phyloP scores from a whole-genome alignment of 768 basidiomycete genomes.

The Tricholoma terreum region DNA sequence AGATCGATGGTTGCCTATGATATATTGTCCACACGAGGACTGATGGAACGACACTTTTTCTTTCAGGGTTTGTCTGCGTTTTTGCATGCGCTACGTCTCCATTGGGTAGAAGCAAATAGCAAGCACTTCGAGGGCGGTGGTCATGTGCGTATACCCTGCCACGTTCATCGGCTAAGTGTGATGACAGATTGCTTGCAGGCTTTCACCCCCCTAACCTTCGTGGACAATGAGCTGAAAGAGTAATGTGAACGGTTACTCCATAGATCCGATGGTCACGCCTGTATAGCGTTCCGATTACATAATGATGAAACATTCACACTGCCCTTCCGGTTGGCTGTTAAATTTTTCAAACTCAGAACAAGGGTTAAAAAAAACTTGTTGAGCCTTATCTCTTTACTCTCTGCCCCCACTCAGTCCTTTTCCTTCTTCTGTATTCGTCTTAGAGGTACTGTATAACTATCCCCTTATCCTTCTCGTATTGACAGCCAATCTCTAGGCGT shows the following conservation, averaged over 20 bases:
- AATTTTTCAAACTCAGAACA: slow-evolving; percentile 41
- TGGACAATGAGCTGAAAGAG: slow-evolving; percentile 35
- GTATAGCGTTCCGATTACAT: background rate
- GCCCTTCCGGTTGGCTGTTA: slow-evolving; percentile 18
- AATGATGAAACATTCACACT: slow-evolving; percentile 6
- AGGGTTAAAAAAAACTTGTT: slow-evolving; percentile 32
- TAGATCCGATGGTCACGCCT: background rate
- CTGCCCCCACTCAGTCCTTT: slow-evolving; percentile 33
- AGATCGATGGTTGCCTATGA: slow-evolving; percentile 13
- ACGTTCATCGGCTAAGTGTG: slow-evolving; percentile 18
- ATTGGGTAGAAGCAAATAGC: slow-evolving; percentile 98
- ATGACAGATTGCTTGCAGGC: slow-evolving; percentile 32
- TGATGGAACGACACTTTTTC: slow-evolving; percentile 9
- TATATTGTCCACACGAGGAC: background rate
- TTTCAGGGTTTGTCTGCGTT: slow-evolving; percentile 89
- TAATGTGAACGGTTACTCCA: slow-evolving; percentile 20
- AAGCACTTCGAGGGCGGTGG: slow-evolving; percentile 92
- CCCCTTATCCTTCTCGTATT: slow-evolving; percentile 11
- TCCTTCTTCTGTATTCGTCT: slow-evolving; percentile 30
- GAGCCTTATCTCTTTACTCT: slow-evolving; percentile 24
- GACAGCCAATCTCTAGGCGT: slow-evolving; percentile 26
- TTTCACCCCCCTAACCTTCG: slow-evolving; percentile 50
- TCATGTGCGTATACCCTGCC: slow-evolving; percentile 57
- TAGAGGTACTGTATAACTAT: slow-evolving; percentile 34
- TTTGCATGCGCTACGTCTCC: slow-evolving; percentile 91